Base-by-base conservation (phyloP, 768 basidiomycete genomes). In the Lactifluus piperatus region DNA sequence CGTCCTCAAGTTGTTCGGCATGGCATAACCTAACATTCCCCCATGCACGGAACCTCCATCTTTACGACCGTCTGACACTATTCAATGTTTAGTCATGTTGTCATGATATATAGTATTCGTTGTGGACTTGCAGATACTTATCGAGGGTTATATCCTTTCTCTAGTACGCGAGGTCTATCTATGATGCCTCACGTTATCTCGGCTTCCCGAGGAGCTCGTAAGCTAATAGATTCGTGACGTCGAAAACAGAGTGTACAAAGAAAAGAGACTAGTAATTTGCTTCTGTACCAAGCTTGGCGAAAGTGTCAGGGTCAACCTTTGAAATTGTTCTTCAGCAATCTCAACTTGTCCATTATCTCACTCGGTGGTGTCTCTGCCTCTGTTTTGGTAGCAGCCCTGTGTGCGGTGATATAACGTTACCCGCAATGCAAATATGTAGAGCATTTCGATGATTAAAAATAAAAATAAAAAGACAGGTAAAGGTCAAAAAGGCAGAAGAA, bases 281-380 rank as follows among this genome's bases (percentile, higher is more conserved):
- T n/a, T 13, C n/a, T 39, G 37, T n/a, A 13, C 39, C 16, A 30
- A 24, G 44, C 18, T 37, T 36, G 20, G 24, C 22, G 43, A 44
- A 10, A 51, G 20, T 11, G 22, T 37, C 5, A 29, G 43, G 48
- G 69, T 80, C 72, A 89, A 71, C 85, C 88, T 68, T 76, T 76
- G 73, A 82, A 91, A 61, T 79, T 79, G 71, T 95, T 95, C 82
- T 98, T 98, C 78, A 84, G 75, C 45, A 85, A 81, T 50, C 95
- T 77, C 44, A 98, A 73, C 45, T 77, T 76, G 65, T 80, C 81
- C 85, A 97, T 94, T 53, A 89, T 76, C 4, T 72, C 75, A 58
- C 77, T 74, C n/a, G 79, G 73, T 1, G 83, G 74, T 6, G 76
- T 74, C 27, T 73, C 72, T 13, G 65, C 68, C 16, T 68, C 70